Evolutionary conservation across 768 basidiomycete species (phyloP).

Genomic region (Podaxis sp.): DNA sequence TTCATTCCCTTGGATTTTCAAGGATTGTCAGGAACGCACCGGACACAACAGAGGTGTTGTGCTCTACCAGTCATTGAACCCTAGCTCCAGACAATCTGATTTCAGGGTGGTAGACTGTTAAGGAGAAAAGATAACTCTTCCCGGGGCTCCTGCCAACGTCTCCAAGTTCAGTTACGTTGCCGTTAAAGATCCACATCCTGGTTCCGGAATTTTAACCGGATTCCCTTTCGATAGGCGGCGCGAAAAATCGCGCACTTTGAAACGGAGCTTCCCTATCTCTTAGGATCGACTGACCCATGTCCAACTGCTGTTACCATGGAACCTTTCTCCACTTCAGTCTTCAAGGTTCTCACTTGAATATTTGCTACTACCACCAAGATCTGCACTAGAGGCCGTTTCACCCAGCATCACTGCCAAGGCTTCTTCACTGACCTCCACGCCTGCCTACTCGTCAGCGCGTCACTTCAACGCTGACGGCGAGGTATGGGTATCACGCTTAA

Average conservation of each 20-base stretch:
- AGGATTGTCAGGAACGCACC: constrained; percentile 68
- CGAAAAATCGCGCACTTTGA: constrained; percentile 63
- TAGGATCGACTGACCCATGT: constrained; percentile 86
- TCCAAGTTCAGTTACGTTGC: constrained; percentile 67
- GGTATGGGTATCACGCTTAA: constrained; percentile 85
- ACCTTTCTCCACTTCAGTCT: constrained; percentile 89
- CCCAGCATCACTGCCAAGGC: constrained; percentile 64
- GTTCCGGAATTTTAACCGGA: constrained; percentile 78
- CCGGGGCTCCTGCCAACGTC: constrained; percentile 66
- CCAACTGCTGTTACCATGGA: constrained; percentile 86
- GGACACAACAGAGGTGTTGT: constrained; percentile 68
- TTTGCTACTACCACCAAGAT: constrained; percentile 90
- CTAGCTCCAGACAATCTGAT: constrained; percentile 73
- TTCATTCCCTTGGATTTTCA: constrained; percentile 76
- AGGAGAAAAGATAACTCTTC: constrained; percentile 81
- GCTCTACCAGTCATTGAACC: constrained; percentile 73
- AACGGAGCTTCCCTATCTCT: constrained; percentile 76
- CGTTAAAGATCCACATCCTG: constrained; percentile 69
- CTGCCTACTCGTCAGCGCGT: constrained; percentile 75
- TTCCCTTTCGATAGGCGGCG: constrained; percentile 74
- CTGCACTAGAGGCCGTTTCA: constrained; percentile 77
- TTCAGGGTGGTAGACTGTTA: constrained; percentile 72
- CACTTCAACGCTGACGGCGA: constrained; percentile 72
- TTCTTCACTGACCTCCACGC: constrained; percentile 79
- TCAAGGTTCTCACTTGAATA: constrained; percentile 85